Conservation (phyloP, 306 rosid genomes). For the Quercus suber region DNA sequence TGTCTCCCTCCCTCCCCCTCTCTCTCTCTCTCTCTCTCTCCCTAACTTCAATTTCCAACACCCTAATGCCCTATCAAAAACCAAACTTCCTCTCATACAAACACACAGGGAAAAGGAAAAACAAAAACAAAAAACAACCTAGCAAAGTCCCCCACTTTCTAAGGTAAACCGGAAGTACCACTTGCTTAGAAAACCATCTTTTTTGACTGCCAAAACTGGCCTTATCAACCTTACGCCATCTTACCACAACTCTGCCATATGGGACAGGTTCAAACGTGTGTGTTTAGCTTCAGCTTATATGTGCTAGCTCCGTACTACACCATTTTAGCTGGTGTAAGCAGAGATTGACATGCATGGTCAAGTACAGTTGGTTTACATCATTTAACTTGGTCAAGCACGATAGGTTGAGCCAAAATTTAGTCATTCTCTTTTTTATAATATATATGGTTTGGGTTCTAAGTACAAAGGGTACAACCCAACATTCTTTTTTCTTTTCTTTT, state of each 20-base stretch:
- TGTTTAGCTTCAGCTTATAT: conserved; percentile 1
- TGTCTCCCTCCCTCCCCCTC: conserved; percentile 14
- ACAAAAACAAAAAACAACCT: neutral
- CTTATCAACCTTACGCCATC: conserved; percentile 43
- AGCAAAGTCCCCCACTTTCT: conserved; percentile 53
- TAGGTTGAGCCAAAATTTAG: neutral
- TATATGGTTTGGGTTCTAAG: too few relatives aligned
- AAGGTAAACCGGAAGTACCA: conserved; percentile 26
- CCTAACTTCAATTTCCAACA: conserved; percentile 59
- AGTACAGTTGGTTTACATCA: too few relatives aligned
- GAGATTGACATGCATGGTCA: too few relatives aligned
- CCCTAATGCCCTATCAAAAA: conserved; percentile 9
- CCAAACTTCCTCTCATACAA: neutral
- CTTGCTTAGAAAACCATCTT: conserved; percentile 3
- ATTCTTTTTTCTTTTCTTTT: neutral
- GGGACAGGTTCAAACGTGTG: conserved; percentile 11
- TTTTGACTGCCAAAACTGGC: conserved; percentile 15
- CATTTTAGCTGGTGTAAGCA: conserved; percentile 3
- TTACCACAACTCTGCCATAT: neutral
- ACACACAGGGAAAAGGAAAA: conserved; percentile 14
- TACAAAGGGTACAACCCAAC: too few relatives aligned
- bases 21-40: conserved; percentile 15
- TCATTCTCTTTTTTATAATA: neutral
- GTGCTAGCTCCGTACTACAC: conserved; percentile 1
- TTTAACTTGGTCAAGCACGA: neutral